Base-by-base conservation (phyloP, 176 grass and related monocot species). In the Avena atlantica region DNA sequence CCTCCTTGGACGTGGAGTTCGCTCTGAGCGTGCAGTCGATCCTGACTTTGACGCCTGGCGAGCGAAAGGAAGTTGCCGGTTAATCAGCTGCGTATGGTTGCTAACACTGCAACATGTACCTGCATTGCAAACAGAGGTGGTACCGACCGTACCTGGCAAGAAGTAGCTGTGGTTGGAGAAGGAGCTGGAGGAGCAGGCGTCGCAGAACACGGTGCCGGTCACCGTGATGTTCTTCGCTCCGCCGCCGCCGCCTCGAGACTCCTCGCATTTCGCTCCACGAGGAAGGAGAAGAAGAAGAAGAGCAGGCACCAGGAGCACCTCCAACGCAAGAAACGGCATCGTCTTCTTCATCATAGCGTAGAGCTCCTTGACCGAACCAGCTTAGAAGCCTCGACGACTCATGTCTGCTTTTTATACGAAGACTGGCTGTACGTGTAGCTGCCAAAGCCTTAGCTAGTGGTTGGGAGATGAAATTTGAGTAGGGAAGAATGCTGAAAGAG, bases 121-220 rank as follows among this genome's bases (percentile, higher is more conserved):
- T 10, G 16, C 19, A 61, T 61, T 37, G 16, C 2, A 1, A 40
- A 57, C 24, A 17, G 37, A 76, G 60, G 23, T 7, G 0, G 8
- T 23, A 31, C 37, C 11, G 29, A 37, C 36, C 36, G 36, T 87
- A 97, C 95, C 97, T 94, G 88, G 58, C 77, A 96, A 67, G 90
- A 96, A 99, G 88, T 93, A 99, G 89, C 97, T 94, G 80, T 86
- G 86, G 6, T 89, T 89, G 83, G 92, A 90, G 94, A 96, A 99
- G 78, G 87, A 88, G 85, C 89, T 96, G 72, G 80, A 85, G 48
- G 88, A 88, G 87, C 97, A 99, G 70, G 89, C 89, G 47, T 99
- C 97, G 53, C 97, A 99, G 89, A 99, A 99, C 62, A 99, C 97
- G 1, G 89, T 87, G 83, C 97, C 97, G 0, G 86, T 87, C 14